Percentiles rank a stretch among this genome's conserved stretches.
These are phyloP conservation scores for Kwoniella shandongensis DNA, from an alignment of 768 basidiomycete species.

Conservation along the genomic window DNA sequence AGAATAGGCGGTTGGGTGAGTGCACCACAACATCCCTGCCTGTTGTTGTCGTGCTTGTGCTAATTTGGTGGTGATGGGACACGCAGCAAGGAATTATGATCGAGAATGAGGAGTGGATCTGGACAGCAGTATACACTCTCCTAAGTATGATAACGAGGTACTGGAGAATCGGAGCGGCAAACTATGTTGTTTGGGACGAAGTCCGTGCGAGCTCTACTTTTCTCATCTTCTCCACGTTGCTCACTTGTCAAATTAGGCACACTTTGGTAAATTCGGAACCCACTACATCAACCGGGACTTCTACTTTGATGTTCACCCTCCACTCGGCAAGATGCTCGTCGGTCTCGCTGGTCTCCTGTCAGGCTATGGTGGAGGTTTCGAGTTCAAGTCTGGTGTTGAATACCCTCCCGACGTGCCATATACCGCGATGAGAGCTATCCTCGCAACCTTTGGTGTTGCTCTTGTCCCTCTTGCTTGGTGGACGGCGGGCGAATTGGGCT, in stretches of 20 bases:
- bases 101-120: constrained; percentile 52
- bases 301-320: constrained; percentile 99
- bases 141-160: constrained; percentile 93
- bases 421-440: constrained; percentile 89
- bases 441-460: constrained; percentile 89
- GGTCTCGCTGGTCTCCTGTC: constrained; percentile 85
- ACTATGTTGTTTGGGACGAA: constrained; percentile 95
- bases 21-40: background rate
- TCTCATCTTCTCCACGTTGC: background rate
- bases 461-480: constrained; percentile 98
- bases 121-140: constrained; percentile 75
- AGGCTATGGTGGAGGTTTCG: constrained; percentile 87
- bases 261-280: constrained; percentile 98
- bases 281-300: constrained; percentile 98
- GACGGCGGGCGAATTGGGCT: constrained; percentile 88
- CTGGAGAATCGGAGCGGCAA: constrained; percentile 82
- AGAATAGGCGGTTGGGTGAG: constrained; percentile 46
- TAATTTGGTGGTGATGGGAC: background rate
- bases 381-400: constrained; percentile 85
- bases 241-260: constrained; percentile 59
- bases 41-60: no score
- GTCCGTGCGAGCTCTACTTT: constrained; percentile 27
- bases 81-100: constrained; percentile 41
- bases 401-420: constrained; percentile 87
- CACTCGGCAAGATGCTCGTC: constrained; percentile 98